These are phyloP conservation scores for Coemansia sp. DNA, from an alignment of 192 early-diverging fungal species.

Conservation along the genomic window DNA sequence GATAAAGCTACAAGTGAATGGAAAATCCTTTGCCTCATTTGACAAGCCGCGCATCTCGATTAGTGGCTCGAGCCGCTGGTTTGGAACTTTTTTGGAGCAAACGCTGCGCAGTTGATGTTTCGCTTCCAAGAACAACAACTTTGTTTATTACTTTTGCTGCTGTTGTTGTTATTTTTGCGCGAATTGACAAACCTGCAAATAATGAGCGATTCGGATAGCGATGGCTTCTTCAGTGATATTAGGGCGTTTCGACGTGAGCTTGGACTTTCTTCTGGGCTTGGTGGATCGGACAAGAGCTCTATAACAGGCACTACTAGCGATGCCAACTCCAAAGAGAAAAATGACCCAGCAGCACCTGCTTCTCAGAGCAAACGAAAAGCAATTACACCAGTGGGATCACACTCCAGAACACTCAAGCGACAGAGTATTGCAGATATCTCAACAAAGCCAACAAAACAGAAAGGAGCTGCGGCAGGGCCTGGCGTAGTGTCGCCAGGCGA, in stretches of 20 bases:
- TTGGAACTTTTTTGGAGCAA: too few species aligned
- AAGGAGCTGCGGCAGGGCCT: background rate
- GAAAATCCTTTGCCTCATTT: too few species aligned
- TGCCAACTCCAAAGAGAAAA: background rate
- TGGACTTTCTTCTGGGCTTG: constrained; percentile 10
- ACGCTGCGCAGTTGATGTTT: too few species aligned
- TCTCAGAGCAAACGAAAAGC: background rate
- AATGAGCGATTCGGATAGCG: constrained; percentile 39
- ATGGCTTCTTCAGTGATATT: constrained; percentile 45
- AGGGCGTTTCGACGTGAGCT: constrained; percentile 26
- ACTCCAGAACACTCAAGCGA: background rate
- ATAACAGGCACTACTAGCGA: background rate
- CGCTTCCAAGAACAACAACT: too few species aligned
- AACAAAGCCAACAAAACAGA: too few species aligned
- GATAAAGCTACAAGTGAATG: background rate
- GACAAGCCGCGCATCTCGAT: too few species aligned
- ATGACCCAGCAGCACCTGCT: background rate
- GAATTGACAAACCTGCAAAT: background rate
- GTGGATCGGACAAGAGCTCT: background rate
- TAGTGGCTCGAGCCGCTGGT: too few species aligned
- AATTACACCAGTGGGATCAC: background rate
- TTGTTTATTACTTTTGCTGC: background rate
- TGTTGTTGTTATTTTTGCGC: background rate
- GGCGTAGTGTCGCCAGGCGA: constrained; percentile 28
- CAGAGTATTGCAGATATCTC: background rate